phyloP scores from a whole-genome alignment of 495 filamentous ascomycete genomes.

The Bombardia bombarda region DNA sequence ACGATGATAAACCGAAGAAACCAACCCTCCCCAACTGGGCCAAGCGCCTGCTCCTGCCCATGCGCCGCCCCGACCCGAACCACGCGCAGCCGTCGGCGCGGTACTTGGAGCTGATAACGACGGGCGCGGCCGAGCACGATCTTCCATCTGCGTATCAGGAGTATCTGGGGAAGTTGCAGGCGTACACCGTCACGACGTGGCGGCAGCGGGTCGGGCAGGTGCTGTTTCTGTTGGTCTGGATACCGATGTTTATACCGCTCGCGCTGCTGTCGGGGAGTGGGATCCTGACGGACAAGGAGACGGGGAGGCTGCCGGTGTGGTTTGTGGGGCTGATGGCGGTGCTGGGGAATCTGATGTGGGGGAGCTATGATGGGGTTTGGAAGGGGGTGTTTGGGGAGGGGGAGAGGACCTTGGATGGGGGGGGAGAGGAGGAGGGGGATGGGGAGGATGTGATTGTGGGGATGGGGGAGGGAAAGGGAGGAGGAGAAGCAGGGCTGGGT shows the following conservation, averaged over 20 bases:
- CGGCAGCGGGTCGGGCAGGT: conserved; percentile 58
- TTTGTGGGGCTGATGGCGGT: conserved; percentile 36
- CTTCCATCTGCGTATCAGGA: conserved; percentile 65
- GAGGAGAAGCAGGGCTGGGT: conserved; percentile 9
- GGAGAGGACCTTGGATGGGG: conserved; percentile 57
- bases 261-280: conserved; percentile 37
- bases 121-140: conserved; percentile 68
- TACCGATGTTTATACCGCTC: conserved; percentile 47
- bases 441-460: neutral
- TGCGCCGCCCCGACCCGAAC: conserved; percentile 49
- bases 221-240: conserved; percentile 53
- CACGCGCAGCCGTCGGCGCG: conserved; percentile 77
- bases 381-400: conserved; percentile 74
- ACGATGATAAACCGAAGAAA: conserved; percentile 7
- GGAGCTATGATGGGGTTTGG: conserved; percentile 63
- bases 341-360: conserved; percentile 57
- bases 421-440: conserved; percentile 3
- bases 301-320: conserved; percentile 64
- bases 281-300: conserved; percentile 47
- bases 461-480: conserved; percentile 58
- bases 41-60: conserved; percentile 24
- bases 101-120: conserved; percentile 69
- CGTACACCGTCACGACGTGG: conserved; percentile 60
- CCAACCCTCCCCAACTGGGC: conserved; percentile 20
- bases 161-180: conserved; percentile 56